Base-by-base conservation (phyloP, 2,329 filamentous ascomycete genomes). In the Leptographium galeiforme region DNA sequence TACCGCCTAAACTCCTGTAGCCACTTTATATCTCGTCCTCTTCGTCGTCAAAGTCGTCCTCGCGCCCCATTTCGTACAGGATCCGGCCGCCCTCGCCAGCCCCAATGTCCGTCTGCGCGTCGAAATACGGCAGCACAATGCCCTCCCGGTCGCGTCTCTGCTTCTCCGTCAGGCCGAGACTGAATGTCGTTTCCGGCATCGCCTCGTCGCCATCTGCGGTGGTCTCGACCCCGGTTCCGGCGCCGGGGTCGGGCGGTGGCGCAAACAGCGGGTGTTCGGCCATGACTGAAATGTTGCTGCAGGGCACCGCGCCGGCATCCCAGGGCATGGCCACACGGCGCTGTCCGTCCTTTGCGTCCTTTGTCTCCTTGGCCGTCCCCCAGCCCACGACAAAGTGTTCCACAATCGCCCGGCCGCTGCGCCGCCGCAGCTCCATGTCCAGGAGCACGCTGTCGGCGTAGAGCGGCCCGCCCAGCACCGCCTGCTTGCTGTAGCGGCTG, bases 51-150 rank as follows among this genome's bases (percentile, higher is more conserved):
- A 96, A 97, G 66, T 97, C 89, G 68, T 98, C 93, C 70, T 97
- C 93, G 57, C 82, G 79, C 1, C 90, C 91, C 87, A 97, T 95
- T 61, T 97, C 91, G 66, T 98, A 98, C 63, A 98, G 65, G 59
- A 98, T 98, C 56, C 91, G 78, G 0, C 93, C 93, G 6, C 93
- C 91, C 62, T 95, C 89, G 0, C 90, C 90, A 0, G 80, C 77
- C 1, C 82, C 84, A 51, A 82, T 77, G 48, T 84, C 85, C 52
- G 82, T 87, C 75, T 98, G 93, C 30, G 93, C 93, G 72, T 98
- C 93, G 68, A 94, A 96, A 66, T 98, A 97, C 16, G 93, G 93
- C 67, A 97, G 66, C 43, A 97, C 87, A 10, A 98, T 87, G 0
- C 86, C 87, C 62, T 96, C 91, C 32, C 93, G 74, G 50, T 95